Evolutionary conservation across 2,329 filamentous ascomycete genomes (phyloP), one percentile per base, ranked within the genome.

Genomic region (Byssochlamys sp.): DNA sequence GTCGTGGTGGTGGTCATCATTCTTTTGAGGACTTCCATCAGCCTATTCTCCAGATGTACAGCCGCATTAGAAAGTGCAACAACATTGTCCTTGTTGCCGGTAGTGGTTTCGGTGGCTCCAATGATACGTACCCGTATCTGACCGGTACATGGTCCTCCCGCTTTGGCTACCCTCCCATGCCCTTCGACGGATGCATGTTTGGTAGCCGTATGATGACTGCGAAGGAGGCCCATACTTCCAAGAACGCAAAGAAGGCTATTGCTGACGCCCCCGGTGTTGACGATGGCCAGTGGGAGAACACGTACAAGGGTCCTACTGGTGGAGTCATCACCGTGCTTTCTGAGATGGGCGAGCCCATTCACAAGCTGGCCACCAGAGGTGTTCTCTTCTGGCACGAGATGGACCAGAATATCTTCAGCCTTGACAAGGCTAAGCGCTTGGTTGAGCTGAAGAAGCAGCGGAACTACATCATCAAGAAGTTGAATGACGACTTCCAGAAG

Each of bases 271-370:
- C 86, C 59, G 91, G 91, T 71, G 80, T 96, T 35, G 87, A 88
- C 54, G 91, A 96, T 68, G 74, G 73, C 60, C 82, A 92, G 64
- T 96, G 91, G 91, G 91, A 96, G 76, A 86, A 91, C 77, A 95
- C 90, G 4, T 96, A 96, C 80, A 90, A 92, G 78, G 90, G 89
- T 19, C 82, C 91, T 27, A 88, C 91, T 58, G 94, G 94, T 67
- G 94, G 94, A 71, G 85, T 99, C 62, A 92, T 99, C 67, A 99
- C 94, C 28, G 94, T 99, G 53, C 85, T 91, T 62, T 99, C 94
- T 1, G 94, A 99, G 77, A 99, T 99, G 95, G 95, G 94, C 52
- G 94, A 99, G 80, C 95, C 94, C 4, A 99, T 99, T 61, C 94
- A 99, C 80, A 99, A 99, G 80, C 84, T 99, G 59, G 95, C 94